Evolutionary conservation across 257 asterid species (phyloP).

Genomic region (Orobanche coerulescens): DNA sequence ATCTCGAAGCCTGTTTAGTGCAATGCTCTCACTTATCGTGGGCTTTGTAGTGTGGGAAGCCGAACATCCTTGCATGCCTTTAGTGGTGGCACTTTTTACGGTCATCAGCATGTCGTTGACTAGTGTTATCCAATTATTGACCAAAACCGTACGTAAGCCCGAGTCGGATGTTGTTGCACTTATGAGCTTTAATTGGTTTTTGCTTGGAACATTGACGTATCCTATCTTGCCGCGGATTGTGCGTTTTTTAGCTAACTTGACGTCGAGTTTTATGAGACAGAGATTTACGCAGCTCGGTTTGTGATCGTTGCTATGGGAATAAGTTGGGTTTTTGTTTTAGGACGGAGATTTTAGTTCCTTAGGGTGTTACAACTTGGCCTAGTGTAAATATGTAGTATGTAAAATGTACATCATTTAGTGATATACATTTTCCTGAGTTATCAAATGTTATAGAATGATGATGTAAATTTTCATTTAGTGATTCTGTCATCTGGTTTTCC

Average conservation of each 20-base stretch:
- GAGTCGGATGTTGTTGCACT: slow-evolving; percentile 57
- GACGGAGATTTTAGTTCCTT: too few species aligned
- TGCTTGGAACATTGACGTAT: slow-evolving; percentile 46
- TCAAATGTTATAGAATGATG: too few species aligned
- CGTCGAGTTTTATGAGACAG: slow-evolving; percentile 1
- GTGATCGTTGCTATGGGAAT: too few species aligned
- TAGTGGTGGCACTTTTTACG: slow-evolving; percentile 42
- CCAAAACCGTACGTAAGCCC: slow-evolving; percentile 32
- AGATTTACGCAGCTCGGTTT: not conserved
- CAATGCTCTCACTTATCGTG: slow-evolving; percentile 41
- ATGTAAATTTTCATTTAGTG: too few species aligned
- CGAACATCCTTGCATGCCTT: slow-evolving; percentile 58
- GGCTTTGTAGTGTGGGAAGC: slow-evolving; percentile 58
- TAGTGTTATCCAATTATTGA: slow-evolving; percentile 37
- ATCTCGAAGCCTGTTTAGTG: slow-evolving; percentile 45
- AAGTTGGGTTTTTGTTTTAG: too few species aligned
- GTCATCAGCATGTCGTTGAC: slow-evolving; percentile 45
- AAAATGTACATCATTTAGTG: too few species aligned
- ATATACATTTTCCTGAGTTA: too few species aligned
- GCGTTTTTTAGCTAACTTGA: too few species aligned
- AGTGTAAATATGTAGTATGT: too few species aligned
- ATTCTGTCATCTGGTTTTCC: too few species aligned
- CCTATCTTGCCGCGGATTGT: slow-evolving; percentile 41
- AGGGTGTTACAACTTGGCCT: too few species aligned
- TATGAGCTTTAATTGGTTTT: slow-evolving; percentile 65